Evolutionary conservation across 345 rosid species (phyloP).

Genomic region (Combretum micranthum): DNA sequence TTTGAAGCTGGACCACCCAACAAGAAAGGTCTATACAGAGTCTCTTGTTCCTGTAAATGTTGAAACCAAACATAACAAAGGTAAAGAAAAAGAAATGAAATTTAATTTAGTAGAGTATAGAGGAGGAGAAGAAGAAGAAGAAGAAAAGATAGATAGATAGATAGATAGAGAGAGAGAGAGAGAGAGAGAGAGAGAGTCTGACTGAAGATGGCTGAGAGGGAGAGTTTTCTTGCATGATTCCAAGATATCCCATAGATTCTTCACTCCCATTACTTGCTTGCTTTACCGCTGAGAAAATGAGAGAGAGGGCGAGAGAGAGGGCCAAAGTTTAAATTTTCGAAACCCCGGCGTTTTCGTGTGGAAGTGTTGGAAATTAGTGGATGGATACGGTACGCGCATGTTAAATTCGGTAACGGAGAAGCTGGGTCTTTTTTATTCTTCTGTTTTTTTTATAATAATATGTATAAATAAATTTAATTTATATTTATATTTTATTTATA

Average conservation of each 20-base stretch:
- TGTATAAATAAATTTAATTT: no score
- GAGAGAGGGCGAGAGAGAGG: neutral
- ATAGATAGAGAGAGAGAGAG: no score
- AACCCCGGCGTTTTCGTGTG: no score
- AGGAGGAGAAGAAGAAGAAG: neutral
- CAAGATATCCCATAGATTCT: conserved; percentile 73
- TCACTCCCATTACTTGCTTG: conserved; percentile 61
- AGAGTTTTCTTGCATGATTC: conserved; percentile 87
- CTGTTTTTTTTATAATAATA: no score
- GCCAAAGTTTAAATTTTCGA: no score
- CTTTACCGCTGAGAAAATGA: neutral
- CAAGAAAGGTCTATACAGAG: conserved; percentile 90
- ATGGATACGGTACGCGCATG: no score
- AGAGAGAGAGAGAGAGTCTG: conserved; percentile 6
- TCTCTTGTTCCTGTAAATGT: conserved; percentile 62
- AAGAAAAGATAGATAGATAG: neutral
- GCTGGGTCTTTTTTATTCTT: no score
- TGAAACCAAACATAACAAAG: neutral
- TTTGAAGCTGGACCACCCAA: conserved; percentile 87
- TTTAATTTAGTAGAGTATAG: no score
- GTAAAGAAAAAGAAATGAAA: no score
- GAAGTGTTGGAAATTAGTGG: no score
- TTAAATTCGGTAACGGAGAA: no score
- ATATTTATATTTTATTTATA: no score
- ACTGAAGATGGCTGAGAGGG: conserved; percentile 85